Evolutionary conservation across 2,329 filamentous ascomycete genomes (phyloP).

Genomic region (Hypocrella siamensis): DNA sequence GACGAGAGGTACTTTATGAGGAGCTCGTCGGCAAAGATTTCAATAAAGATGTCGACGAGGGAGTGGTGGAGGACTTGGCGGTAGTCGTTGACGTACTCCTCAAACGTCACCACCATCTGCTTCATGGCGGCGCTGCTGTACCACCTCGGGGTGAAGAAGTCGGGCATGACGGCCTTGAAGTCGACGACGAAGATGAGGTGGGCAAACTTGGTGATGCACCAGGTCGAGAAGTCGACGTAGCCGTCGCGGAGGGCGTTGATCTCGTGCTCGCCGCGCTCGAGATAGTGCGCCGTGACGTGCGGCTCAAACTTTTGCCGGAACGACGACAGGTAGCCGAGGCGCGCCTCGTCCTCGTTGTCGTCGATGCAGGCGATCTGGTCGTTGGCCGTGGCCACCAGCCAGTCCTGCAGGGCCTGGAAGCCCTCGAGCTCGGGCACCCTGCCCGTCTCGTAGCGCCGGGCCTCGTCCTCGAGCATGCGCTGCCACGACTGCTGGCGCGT

Average conservation of each 20-base stretch:
- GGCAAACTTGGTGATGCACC: constrained; percentile 80
- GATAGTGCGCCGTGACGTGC: constrained; percentile 65
- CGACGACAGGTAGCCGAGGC: constrained; percentile 67
- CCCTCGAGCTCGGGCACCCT: constrained; percentile 41
- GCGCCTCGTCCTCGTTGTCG: constrained; percentile 63
- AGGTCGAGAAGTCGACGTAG: constrained; percentile 88
- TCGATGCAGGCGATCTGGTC: constrained; percentile 98
- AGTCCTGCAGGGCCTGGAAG: constrained; percentile 77
- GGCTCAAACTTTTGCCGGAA: constrained; percentile 75
- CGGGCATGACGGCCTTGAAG: constrained; percentile 66
- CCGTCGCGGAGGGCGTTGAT: constrained; percentile 66
- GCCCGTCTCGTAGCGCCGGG: constrained; percentile 50
- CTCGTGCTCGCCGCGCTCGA: constrained; percentile 58
- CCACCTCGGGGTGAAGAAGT: constrained; percentile 87
- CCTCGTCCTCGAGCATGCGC: constrained; percentile 75
- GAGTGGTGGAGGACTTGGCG: constrained; percentile 69
- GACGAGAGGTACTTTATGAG: constrained; percentile 70
- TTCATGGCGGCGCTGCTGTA: constrained; percentile 78
- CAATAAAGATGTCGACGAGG: constrained; percentile 78
- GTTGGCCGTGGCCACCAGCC: constrained; percentile 92
- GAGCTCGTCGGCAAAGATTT: constrained; percentile 84
- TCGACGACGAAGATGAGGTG: constrained; percentile 80
- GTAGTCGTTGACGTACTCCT: constrained; percentile 89
- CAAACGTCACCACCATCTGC: constrained; percentile 85
- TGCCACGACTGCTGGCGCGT: constrained; percentile 76